These are phyloP conservation scores for Darksidea phi DNA, from an alignment of 495 filamentous ascomycete species.

Conservation along the genomic window DNA sequence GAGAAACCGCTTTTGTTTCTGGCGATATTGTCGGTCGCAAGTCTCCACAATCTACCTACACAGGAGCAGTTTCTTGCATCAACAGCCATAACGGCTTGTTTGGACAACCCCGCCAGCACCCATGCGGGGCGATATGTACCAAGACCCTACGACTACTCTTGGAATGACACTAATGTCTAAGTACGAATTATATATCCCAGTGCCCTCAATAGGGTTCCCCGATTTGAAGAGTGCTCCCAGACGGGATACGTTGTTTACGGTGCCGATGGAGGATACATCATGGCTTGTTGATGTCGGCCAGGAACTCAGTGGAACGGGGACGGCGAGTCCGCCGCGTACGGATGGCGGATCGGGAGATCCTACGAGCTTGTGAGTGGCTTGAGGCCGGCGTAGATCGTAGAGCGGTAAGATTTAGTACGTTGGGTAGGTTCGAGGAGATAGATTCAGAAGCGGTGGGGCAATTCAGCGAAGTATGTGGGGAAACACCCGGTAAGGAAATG, in stretches of 20 bases:
- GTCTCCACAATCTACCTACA: conserved; percentile 15
- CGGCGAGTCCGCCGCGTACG: conserved; percentile 8
- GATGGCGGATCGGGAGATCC: background rate
- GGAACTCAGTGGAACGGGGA: conserved; percentile 4
- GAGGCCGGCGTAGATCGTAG: no score
- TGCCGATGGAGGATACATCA: conserved; percentile 19
- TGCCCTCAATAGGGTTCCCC: conserved; percentile 12
- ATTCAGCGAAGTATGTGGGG: no score
- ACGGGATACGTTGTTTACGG: conserved; percentile 21
- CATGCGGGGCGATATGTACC: background rate
- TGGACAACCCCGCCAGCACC: background rate
- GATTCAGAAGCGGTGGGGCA: no score
- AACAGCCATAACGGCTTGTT: background rate
- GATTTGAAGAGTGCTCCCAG: conserved; percentile 25
- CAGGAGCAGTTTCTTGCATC: no score
- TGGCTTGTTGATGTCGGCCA: conserved; percentile 5
- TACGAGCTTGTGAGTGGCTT: background rate
- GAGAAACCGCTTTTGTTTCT: conserved; percentile 30
- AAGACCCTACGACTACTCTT: background rate
- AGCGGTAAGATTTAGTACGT: no score
- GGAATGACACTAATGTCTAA: conserved; percentile 1
- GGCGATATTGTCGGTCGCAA: conserved; percentile 22
- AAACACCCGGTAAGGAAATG: no score
- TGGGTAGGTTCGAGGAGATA: no score
- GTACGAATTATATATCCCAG: conserved; percentile 2